phyloP scores from a whole-genome alignment of 768 basidiomycete species.

The Neoboletus brunneissimus region DNA sequence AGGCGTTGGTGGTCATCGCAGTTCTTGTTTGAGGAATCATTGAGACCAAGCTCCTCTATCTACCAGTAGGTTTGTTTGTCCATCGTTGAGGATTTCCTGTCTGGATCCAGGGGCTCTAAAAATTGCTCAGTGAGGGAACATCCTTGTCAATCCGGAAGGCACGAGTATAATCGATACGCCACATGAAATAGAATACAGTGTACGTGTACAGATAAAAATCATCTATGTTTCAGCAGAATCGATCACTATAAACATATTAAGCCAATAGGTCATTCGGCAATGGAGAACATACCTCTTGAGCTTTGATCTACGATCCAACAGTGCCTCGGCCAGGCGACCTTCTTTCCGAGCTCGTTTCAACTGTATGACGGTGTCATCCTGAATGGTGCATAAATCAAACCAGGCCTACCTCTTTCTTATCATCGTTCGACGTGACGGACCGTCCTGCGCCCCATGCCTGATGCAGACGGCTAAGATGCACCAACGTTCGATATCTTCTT shows the following conservation, averaged over 20 bases:
- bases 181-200: conserved; percentile 2
- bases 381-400: conserved; percentile 1
- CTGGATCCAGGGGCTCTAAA: neutral
- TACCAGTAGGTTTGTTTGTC: conserved; percentile 4
- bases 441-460: conserved; percentile 87
- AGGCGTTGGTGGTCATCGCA: neutral
- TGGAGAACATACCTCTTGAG: conserved; percentile 64
- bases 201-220: conserved; percentile 13
- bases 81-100: conserved; percentile 1
- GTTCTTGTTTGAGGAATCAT: neutral
- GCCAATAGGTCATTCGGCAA: neutral
- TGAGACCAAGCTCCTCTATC: conserved; percentile 1
- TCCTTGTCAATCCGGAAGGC: neutral
- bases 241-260: conserved; percentile 35
- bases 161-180: conserved; percentile 19
- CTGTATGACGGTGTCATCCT: conserved; percentile 35
- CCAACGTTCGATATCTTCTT: neutral
- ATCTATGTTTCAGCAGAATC: conserved; percentile 39
- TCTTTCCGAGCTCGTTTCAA: conserved; percentile 78
- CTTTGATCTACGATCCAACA: conserved; percentile 78
- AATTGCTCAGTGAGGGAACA: conserved; percentile 1
- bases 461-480: conserved; percentile 52
- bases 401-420: conserved; percentile 65
- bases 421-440: conserved; percentile 62
- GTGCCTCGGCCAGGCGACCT: conserved; percentile 74